Base-by-base conservation (phyloP, 192 early-diverging fungal genomes). In the Umbelopsis vinacea region DNA sequence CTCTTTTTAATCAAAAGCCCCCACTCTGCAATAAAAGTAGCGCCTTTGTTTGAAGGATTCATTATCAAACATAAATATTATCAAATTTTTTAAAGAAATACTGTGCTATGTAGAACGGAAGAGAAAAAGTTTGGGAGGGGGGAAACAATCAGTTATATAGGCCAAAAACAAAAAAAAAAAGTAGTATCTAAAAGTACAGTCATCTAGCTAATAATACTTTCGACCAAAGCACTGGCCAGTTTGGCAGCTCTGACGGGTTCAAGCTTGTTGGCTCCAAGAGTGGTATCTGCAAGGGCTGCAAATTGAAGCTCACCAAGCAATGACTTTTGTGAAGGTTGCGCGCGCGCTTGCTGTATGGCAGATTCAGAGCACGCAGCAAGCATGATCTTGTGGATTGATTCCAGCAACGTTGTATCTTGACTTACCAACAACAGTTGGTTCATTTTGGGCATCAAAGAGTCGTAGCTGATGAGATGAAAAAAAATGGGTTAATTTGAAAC, bases 381-480 rank as follows among this genome's bases (percentile, higher is more conserved):
- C 24, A 92, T 77, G 67, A 93, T 92, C 1, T 78, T 78, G 57
- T 93, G 89, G 11, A 92, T 84, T 0, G 88, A 74, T 40, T 91
- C 87, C 19, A 91, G 76, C 24, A 91, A 79, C 9, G 83, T 76
- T 2, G 87, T 74, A 10, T 86, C 83, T n/a, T 93, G 87, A 52
- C 84, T 88, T n/a, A 74, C 86, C 54, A 81, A 79, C 23, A 93
- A 75, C 23, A 89, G 84, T 57, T 86, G 81, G 29, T 86, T 88
- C 85, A 93, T 90, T 66, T 90, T 86, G 21, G 90, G 87, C 23
- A 89, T 55, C 10, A 94, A 68, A 11, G 79, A 81, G 43, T 93
- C 91, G 69, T 90, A 92, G 7, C 90, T 92, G 33, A 29, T 43
- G n/a, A n/a, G n/a, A 67, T 37, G 11, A 3, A 33, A 38, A 68